Conservation (phyloP, 345 rosid genomes). For the Durio zibethinus region DNA sequence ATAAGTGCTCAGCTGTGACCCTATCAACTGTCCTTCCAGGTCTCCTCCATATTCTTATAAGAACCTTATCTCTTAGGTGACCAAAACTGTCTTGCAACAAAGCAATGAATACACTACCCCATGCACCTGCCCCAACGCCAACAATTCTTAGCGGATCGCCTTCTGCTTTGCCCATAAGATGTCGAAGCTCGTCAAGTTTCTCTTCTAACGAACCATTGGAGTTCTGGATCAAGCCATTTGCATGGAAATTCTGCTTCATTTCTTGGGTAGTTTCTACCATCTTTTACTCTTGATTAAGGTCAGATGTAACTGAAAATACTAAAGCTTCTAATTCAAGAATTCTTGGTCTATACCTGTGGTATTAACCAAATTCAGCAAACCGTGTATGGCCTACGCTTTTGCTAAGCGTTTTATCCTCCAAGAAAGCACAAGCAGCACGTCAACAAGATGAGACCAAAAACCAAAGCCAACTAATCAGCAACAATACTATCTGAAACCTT, state of each 20-base stretch:
- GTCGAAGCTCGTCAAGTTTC: conserved; percentile 80
- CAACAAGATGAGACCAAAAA: conserved; percentile 7
- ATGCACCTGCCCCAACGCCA: conserved; percentile 94
- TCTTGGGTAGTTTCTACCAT: conserved; percentile 48
- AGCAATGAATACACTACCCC: conserved; percentile 96
- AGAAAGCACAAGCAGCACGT: conserved; percentile 7
- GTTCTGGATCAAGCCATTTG: conserved; percentile 51
- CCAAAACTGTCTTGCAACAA: conserved; percentile 88
- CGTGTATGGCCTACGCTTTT: background rate
- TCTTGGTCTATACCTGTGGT: background rate
- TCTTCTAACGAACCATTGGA: conserved; percentile 53
- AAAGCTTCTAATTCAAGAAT: conserved; percentile 15
- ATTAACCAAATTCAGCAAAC: conserved; percentile 10
- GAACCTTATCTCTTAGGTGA: conserved; percentile 77
- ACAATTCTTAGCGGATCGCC: conserved; percentile 86
- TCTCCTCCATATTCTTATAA: conserved; percentile 92
- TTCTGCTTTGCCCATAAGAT: conserved; percentile 62
- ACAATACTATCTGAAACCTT: conserved; percentile 1
- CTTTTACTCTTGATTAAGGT: conserved; percentile 11
- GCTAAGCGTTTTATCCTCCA: background rate
- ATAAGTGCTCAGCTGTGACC: conserved; percentile 82
- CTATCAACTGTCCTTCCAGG: conserved; percentile 70
- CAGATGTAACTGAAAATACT: background rate
- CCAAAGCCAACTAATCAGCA: conserved; percentile 1
- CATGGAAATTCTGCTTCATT: conserved; percentile 20